Conservation (phyloP, 202 grass and related monocot species). For the Dendrocalamus latiflorus region DNA sequence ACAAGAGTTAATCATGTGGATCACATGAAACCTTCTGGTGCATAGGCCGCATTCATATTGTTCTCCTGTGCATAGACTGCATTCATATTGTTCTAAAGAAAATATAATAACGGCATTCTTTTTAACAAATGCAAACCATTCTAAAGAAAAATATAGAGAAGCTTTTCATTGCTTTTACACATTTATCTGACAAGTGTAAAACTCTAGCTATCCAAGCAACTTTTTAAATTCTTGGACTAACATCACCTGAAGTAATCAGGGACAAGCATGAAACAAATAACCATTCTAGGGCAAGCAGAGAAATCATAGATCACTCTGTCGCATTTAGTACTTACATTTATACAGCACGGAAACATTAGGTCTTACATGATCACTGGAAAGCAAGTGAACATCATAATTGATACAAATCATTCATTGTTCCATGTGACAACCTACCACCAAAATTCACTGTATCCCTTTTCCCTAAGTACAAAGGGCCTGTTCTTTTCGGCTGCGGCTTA, state of each 20-base stretch:
- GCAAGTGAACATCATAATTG: conserved; percentile 7
- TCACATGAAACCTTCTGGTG: not conserved
- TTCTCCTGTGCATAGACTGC: not conserved
- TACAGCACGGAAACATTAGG: not conserved
- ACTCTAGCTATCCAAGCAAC: not conserved
- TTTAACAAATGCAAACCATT: conserved; percentile 12
- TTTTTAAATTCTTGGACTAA: not conserved
- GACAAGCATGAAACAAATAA: conserved; percentile 16
- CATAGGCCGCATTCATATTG: not conserved
- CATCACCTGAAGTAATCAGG: conserved; percentile 4
- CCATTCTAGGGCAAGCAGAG: not conserved
- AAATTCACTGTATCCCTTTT: not conserved
- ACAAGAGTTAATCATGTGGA: conserved; percentile 15
- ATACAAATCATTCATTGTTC: not conserved
- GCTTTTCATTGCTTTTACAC: not conserved
- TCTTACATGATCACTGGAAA: not conserved
- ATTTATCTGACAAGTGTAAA: conserved; percentile 5
- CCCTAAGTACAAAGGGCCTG: not conserved
- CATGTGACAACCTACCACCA: not conserved
- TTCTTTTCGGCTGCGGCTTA: too few species aligned
- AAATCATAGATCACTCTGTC: not conserved
- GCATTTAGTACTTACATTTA: not conserved
- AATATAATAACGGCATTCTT: not conserved
- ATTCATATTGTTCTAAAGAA: not conserved
- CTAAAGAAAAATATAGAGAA: not conserved